phyloP scores from a whole-genome alignment of 768 basidiomycete genomes.

The Filobasidium floriforme region DNA sequence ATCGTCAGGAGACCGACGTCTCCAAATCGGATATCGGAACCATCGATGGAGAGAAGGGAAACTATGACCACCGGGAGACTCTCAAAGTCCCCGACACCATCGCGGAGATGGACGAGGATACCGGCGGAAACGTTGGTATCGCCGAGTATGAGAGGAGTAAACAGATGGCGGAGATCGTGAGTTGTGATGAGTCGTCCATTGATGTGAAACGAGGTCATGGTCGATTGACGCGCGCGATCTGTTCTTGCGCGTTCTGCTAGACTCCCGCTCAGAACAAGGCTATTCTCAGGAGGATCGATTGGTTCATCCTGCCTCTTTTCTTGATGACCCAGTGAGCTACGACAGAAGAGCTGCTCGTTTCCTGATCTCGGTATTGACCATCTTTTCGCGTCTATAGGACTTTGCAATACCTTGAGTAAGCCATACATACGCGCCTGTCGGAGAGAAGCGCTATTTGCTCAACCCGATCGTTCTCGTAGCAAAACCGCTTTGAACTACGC shows the following conservation, averaged over 20 bases:
- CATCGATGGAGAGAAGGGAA: conserved; percentile 31
- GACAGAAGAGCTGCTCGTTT: not conserved
- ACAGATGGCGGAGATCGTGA: conserved; percentile 36
- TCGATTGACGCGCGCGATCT: no score
- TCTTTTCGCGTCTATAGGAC: conserved; percentile 17
- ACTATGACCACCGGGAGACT: conserved; percentile 28
- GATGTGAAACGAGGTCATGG: not conserved
- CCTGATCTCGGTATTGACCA: not conserved
- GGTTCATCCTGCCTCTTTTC: conserved; percentile 42
- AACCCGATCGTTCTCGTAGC: conserved; percentile 17
- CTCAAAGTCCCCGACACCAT: conserved; percentile 26
- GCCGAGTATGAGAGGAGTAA: conserved; percentile 39
- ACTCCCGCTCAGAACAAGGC: conserved; percentile 39
- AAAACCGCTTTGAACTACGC: conserved; percentile 42
- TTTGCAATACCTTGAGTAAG: conserved; percentile 34
- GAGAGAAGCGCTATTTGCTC: conserved; percentile 34
- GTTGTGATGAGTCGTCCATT: conserved; percentile 12
- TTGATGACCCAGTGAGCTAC: conserved; percentile 33
- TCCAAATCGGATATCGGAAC: conserved; percentile 27
- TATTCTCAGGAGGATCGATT: conserved; percentile 38
- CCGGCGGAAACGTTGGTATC: conserved; percentile 35
- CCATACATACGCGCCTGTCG: conserved; percentile 12
- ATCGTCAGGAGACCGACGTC: conserved; percentile 24
- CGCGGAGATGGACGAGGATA: conserved; percentile 30
- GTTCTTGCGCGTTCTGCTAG: conserved; percentile 17